Evolutionary conservation across 768 basidiomycete genomes (phyloP).

Genomic region (Rhodotorula kratochvilovae): DNA sequence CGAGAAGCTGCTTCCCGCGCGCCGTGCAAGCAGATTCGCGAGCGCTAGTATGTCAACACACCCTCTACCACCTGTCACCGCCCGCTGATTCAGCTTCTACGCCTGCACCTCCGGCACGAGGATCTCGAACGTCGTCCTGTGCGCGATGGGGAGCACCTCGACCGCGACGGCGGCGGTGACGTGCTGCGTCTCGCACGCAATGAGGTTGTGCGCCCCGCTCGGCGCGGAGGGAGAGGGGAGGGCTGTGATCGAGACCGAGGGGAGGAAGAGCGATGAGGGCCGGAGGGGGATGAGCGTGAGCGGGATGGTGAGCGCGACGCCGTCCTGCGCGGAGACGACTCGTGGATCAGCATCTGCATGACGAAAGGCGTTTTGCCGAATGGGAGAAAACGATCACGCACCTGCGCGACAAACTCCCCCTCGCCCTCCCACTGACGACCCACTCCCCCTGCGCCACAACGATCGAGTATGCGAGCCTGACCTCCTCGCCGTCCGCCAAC

Average conservation of each 20-base stretch:
- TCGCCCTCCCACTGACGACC: constrained; percentile 82
- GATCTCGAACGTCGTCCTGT: constrained; percentile 67
- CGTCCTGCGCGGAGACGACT: constrained; percentile 61
- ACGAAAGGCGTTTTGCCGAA: no score
- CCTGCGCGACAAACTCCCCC: constrained; percentile 75
- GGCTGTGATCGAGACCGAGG: constrained; percentile 64
- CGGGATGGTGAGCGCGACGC: constrained; percentile 57
- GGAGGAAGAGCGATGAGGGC: constrained; percentile 72
- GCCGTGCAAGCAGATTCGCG: no score
- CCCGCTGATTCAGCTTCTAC: background rate
- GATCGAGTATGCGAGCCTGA: constrained; percentile 59
- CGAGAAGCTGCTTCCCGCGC: background rate
- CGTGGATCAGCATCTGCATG: no score
- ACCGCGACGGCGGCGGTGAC: constrained; percentile 76
- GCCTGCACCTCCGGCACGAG: background rate
- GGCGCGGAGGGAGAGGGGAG: constrained; percentile 55
- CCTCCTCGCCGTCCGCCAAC: constrained; percentile 19
- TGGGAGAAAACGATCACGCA: no score
- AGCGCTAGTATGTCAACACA: background rate
- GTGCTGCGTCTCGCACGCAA: constrained; percentile 66
- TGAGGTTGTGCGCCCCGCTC: constrained; percentile 51
- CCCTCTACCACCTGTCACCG: no score
- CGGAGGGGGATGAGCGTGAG: constrained; percentile 81
- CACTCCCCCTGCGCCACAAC: constrained; percentile 70
- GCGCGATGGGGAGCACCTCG: constrained; percentile 72